Percentiles rank a stretch among this genome's conserved stretches.
Conservation (phyloP, 2,329 filamentous ascomycete species). For the Epichloe elymi region DNA sequence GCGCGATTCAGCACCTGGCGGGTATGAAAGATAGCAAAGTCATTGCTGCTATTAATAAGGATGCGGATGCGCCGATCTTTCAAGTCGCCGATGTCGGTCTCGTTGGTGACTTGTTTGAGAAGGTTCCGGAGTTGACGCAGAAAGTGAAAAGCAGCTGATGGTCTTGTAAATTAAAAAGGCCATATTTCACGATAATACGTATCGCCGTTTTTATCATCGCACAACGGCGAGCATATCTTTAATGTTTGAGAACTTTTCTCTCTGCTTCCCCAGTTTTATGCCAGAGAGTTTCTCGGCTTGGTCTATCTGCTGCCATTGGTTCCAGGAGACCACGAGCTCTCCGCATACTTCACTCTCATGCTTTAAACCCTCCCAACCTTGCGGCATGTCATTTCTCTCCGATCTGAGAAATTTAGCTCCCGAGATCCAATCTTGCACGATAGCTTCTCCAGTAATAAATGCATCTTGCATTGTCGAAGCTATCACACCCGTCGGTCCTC, state of each 20-base stretch:
- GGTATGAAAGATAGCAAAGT: conserved; percentile 99
- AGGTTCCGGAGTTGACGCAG: conserved; percentile 89
- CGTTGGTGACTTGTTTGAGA: conserved; percentile 90
- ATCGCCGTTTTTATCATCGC: conserved; percentile 15
- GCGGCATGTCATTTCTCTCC: conserved; percentile 2
- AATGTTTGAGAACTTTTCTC: conserved; percentile 54
- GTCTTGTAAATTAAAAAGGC: conserved; percentile 5
- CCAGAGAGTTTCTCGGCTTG: conserved; percentile 59
- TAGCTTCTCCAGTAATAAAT: conserved; percentile 74
- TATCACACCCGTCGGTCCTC: conserved; percentile 88
- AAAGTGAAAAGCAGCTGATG: conserved; percentile 57
- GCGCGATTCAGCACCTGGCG: conserved; percentile 93
- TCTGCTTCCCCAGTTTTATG: conserved; percentile 53
- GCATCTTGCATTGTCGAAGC: conserved; percentile 93
- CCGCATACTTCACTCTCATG: conserved; percentile 40
- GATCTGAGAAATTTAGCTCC: conserved; percentile 26
- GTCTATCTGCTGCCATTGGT: conserved; percentile 77
- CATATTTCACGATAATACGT: background rate
- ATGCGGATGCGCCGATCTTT: conserved; percentile 93
- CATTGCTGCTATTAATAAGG: conserved; percentile 98
- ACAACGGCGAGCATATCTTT: conserved; percentile 44
- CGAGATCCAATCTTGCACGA: conserved; percentile 61
- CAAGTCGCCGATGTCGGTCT: conserved; percentile 93
- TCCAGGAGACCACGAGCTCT: conserved; percentile 60
- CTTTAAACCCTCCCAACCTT: conserved; percentile 68